phyloP scores from a whole-genome alignment of 352 stramenopile species.

The Phytophthora sp. region DNA sequence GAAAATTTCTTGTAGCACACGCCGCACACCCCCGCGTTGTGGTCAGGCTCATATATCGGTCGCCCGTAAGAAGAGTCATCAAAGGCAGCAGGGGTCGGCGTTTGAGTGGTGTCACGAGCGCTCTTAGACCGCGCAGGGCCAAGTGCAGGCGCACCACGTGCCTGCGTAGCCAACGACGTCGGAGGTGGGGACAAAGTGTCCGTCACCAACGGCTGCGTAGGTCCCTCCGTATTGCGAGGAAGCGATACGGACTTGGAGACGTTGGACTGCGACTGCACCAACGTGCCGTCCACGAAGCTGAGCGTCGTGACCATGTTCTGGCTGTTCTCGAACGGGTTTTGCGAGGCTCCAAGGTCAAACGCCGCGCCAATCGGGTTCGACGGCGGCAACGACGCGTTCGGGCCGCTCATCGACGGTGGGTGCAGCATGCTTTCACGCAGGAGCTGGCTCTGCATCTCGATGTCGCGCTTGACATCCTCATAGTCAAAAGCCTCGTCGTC shows the following conservation, averaged over 20 bases:
- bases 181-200: conserved; percentile 32
- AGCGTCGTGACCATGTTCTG: conserved; percentile 51
- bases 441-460: conserved; percentile 77
- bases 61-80: conserved; percentile 39
- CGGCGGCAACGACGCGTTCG: conserved; percentile 37
- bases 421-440: conserved; percentile 80
- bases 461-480: conserved; percentile 76
- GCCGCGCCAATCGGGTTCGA: conserved; percentile 35
- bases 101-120: conserved; percentile 10
- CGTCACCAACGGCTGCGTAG: conserved; percentile 22
- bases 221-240: conserved; percentile 22
- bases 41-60: conserved; percentile 50
- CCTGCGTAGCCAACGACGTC: conserved; percentile 17
- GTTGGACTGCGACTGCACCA: conserved; percentile 45
- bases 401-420: conserved; percentile 38
- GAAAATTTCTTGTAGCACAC: conserved; percentile 89
- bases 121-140: conserved; percentile 35
- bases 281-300: conserved; percentile 45
- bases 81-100: conserved; percentile 10
- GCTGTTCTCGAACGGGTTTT: conserved; percentile 43
- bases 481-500: conserved; percentile 70
- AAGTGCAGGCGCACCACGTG: conserved; percentile 7
- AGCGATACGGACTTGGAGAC: conserved; percentile 31
- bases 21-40: conserved; percentile 70
- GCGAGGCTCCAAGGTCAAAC: conserved; percentile 40